Percentiles rank a stretch among this genome's conserved stretches.
Conservation (phyloP, 192 early-diverging fungal species). For the Blastocladiella britannica region DNA sequence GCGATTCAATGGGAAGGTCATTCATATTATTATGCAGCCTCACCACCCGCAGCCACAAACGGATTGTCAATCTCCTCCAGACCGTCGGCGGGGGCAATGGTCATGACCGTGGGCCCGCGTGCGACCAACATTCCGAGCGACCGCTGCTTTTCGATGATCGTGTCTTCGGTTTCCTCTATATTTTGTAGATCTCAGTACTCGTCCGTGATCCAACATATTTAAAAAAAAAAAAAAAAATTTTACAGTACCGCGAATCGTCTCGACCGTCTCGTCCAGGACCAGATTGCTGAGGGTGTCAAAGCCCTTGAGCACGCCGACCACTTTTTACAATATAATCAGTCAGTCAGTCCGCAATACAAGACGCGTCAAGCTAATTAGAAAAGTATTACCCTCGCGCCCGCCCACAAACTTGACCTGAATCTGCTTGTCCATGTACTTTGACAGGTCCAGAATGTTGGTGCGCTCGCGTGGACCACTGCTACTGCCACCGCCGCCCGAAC, state of each 20-base stretch:
- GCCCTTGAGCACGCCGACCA: constrained; percentile 74
- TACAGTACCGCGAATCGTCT: constrained; percentile 49
- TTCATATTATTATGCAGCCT: not conserved
- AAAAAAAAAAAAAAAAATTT: not conserved
- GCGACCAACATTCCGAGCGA: constrained; percentile 68
- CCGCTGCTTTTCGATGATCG: constrained; percentile 23
- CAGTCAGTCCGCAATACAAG: not conserved
- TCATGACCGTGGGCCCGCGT: constrained; percentile 70
- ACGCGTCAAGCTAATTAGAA: constrained; percentile 1
- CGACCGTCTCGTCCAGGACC: constrained; percentile 79
- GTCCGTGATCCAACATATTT: constrained; percentile 3
- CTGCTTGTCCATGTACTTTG: constrained; percentile 81
- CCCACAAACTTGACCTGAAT: constrained; percentile 83
- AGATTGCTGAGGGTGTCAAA: constrained; percentile 84
- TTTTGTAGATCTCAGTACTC: too few species aligned
- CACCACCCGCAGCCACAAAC: constrained; percentile 26
- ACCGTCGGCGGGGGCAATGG: constrained; percentile 79
- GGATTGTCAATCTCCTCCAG: constrained; percentile 80
- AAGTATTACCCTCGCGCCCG: constrained; percentile 69
- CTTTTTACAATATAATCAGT: constrained; percentile 20
- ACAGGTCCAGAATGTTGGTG: constrained; percentile 79
- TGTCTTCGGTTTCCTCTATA: not conserved
- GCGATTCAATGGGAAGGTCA: not conserved
- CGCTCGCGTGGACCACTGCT: too few species aligned
- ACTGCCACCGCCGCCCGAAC: constrained; percentile 21